Conservation (phyloP, 768 basidiomycete species). For the Xanthoconium stramineum region DNA sequence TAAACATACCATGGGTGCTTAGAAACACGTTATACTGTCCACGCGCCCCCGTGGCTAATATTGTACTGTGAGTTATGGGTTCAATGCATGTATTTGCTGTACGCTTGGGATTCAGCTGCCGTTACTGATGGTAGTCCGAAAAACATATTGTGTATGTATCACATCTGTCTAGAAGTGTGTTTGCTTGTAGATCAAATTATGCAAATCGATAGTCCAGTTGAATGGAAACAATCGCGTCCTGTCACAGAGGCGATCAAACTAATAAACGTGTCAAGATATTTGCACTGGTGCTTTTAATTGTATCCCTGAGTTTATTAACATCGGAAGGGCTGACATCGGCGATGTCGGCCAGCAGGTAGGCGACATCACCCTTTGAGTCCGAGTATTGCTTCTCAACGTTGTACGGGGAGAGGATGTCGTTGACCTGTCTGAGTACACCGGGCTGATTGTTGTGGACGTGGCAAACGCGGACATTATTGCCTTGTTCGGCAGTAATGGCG, state of each 20-base stretch:
- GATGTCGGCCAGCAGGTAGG: slow-evolving; percentile 97
- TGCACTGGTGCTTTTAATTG: slow-evolving; percentile 73
- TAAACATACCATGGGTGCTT: slow-evolving; percentile 27
- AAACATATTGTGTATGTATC: background rate
- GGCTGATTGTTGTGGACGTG: slow-evolving; percentile 95
- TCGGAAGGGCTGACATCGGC: slow-evolving; percentile 82
- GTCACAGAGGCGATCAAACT: slow-evolving; percentile 37
- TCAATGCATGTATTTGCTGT: slow-evolving; percentile 15
- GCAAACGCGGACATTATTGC: slow-evolving; percentile 82
- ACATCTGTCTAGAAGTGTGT: background rate
- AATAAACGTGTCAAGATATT: slow-evolving; percentile 91
- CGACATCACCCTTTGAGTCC: slow-evolving; percentile 91
- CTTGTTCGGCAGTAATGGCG: slow-evolving; percentile 82
- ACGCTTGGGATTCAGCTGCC: background rate
- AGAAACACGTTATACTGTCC: background rate
- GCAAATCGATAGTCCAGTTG: slow-evolving; percentile 42
- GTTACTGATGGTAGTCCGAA: background rate
- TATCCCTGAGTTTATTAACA: slow-evolving; percentile 71
- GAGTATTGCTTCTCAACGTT: slow-evolving; percentile 99
- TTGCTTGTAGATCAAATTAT: slow-evolving; percentile 14
- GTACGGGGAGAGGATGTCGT: slow-evolving; percentile 89
- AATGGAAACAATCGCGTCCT: slow-evolving; percentile 35
- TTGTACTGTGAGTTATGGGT: slow-evolving; percentile 5
- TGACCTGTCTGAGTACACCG: slow-evolving; percentile 92
- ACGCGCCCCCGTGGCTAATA: background rate